A percentile compares a stretch with the other conserved stretches of the same genome.
Conservation (phyloP, 148 eudicot species). For the Spergularia bocconei region DNA sequence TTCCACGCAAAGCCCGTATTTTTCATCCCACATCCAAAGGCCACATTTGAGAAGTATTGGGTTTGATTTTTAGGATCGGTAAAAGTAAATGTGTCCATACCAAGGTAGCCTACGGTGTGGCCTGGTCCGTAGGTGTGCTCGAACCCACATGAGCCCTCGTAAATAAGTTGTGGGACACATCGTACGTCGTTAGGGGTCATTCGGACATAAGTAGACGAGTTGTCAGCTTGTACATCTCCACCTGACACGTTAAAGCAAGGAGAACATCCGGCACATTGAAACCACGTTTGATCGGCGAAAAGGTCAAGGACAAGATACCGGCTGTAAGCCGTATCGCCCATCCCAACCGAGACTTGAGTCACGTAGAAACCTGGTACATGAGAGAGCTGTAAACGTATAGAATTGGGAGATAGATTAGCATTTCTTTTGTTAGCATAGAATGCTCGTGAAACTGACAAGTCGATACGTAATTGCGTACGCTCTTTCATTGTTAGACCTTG, state of each 20-base stretch:
- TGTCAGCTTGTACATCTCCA: neutral
- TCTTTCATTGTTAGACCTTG: neutral
- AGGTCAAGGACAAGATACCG: conserved; percentile 18
- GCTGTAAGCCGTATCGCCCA: neutral
- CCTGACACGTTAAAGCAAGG: neutral
- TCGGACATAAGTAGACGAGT: conserved; percentile 3
- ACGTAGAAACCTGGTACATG: conserved; percentile 5
- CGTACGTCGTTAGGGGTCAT: neutral
- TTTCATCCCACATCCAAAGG: conserved; percentile 22
- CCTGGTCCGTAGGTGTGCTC: neutral
- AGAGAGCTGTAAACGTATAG: neutral
- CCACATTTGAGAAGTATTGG: neutral
- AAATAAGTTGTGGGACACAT: conserved; percentile 1
- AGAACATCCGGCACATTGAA: conserved; percentile 14
- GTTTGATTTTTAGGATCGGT: neutral
- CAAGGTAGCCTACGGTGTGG: conserved; percentile 4
- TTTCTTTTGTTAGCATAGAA: neutral
- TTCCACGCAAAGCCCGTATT: neutral
- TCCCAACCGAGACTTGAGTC: conserved; percentile 7
- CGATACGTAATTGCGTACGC: neutral
- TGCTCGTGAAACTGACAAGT: conserved; percentile 9
- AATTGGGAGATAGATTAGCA: neutral
- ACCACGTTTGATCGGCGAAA: conserved; percentile 11
- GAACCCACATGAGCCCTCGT: conserved; percentile 13
- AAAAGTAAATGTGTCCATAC: conserved; percentile 15